phyloP scores from a whole-genome alignment of 2,329 filamentous ascomycete species.

The Penicillium digitatum region DNA sequence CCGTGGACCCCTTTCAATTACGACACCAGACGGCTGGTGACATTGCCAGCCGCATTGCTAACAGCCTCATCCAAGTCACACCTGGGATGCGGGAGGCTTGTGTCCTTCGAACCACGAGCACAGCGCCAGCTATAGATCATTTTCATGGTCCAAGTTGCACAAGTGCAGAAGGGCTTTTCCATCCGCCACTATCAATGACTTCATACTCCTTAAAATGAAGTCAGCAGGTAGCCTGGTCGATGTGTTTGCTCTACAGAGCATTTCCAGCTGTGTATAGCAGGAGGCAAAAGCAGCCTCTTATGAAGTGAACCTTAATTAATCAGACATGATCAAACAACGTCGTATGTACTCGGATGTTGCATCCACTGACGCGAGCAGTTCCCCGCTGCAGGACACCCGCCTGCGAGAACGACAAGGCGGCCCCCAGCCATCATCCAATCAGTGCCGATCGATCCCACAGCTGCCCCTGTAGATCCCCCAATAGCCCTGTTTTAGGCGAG shows the following conservation, averaged over 20 bases:
- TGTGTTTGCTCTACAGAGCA: neutral
- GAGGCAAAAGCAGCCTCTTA: neutral
- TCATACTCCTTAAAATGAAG: neutral
- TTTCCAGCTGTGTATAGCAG: neutral
- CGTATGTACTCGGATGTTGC: neutral
- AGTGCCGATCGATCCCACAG: neutral
- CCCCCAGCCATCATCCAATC: conserved; percentile 3
- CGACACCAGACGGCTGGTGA: neutral
- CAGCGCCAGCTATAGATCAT: neutral
- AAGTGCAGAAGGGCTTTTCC: neutral
- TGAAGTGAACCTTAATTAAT: neutral
- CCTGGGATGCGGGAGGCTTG: neutral
- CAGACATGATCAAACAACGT: neutral
- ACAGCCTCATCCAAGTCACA: neutral
- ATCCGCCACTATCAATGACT: neutral
- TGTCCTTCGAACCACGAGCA: neutral
- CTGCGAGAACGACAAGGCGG: neutral
- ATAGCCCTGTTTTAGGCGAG: neutral
- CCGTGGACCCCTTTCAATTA: neutral
- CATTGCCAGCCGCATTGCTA: neutral
- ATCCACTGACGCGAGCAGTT: neutral
- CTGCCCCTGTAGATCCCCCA: conserved; percentile 8
- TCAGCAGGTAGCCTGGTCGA: neutral
- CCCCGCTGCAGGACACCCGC: conserved; percentile 1
- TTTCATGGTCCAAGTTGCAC: neutral